phyloP scores from a whole-genome alignment of 1,139 yeast genomes.

The Candida glucosophila region DNA sequence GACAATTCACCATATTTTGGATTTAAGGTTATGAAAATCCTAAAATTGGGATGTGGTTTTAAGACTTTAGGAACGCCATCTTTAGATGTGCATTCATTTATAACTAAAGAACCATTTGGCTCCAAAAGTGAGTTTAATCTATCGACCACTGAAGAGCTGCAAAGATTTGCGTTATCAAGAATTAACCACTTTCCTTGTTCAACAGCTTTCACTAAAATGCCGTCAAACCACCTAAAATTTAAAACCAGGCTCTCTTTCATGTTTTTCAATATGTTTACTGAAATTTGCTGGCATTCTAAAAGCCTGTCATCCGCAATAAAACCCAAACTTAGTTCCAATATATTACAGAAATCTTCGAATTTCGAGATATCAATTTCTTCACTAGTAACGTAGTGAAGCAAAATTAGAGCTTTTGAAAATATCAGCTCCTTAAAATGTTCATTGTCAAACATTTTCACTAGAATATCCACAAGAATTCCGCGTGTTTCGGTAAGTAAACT shows the following conservation, averaged over 20 bases:
- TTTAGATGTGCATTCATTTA: conserved; percentile 77
- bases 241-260: conserved; percentile 34
- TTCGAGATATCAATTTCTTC: conserved; percentile 14
- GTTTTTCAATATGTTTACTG: conserved; percentile 13
- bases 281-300: conserved; percentile 11
- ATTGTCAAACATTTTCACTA: conserved; percentile 28
- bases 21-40: conserved; percentile 82
- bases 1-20: conserved; percentile 93
- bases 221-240: conserved; percentile 92
- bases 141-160: conserved; percentile 92
- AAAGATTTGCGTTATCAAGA: conserved; percentile 88
- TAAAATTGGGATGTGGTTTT: conserved; percentile 75
- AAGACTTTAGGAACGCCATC: conserved; percentile 79
- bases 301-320: conserved; percentile 16
- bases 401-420: conserved; percentile 16
- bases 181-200: conserved; percentile 90
- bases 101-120: conserved; percentile 70
- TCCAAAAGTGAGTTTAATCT: conserved; percentile 87
- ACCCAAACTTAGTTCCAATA: conserved; percentile 18
- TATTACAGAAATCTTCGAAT: conserved; percentile 20
- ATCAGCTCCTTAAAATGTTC: conserved; percentile 9
- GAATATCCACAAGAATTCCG: conserved; percentile 21
- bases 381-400: conserved; percentile 16
- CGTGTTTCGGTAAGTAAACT: conserved; percentile 27
- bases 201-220: conserved; percentile 85